Percentiles rank a stretch among this genome's conserved stretches.
Evolutionary conservation across 257 asterid genomes (phyloP).

Genomic region (Solanum arcanum): DNA sequence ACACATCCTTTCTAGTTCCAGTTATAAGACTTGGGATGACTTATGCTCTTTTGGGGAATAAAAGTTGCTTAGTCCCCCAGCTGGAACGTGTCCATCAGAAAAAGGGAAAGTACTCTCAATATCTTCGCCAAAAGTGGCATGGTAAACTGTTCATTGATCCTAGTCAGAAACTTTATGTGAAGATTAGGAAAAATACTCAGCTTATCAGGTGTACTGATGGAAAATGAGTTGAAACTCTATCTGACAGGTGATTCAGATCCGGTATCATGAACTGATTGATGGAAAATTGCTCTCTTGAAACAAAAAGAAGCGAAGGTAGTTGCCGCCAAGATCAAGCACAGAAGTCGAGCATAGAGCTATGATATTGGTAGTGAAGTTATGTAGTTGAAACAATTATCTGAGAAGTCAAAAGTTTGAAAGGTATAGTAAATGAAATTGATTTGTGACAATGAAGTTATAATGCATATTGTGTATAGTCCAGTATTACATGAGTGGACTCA

Average conservation of each 20-base stretch:
- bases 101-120: neutral
- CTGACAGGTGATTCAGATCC: neutral
- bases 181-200: neutral
- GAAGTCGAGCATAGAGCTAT: neutral
- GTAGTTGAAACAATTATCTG: neutral
- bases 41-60: neutral
- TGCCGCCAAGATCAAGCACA: neutral
- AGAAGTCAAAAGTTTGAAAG: neutral
- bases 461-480: neutral
- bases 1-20: neutral
- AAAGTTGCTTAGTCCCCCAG: neutral
- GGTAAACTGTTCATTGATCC: neutral
- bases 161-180: neutral
- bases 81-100: neutral
- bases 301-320: neutral
- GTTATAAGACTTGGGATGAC: neutral
- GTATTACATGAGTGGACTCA: neutral
- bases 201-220: neutral
- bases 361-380: too few species aligned
- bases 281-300: neutral
- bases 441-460: neutral
- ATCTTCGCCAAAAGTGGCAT: neutral
- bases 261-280: neutral
- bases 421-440: neutral
- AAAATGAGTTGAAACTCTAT: neutral